Evolutionary conservation across 2,329 filamentous ascomycete species (phyloP).

Genomic region (Rutstroemia sydowiana): DNA sequence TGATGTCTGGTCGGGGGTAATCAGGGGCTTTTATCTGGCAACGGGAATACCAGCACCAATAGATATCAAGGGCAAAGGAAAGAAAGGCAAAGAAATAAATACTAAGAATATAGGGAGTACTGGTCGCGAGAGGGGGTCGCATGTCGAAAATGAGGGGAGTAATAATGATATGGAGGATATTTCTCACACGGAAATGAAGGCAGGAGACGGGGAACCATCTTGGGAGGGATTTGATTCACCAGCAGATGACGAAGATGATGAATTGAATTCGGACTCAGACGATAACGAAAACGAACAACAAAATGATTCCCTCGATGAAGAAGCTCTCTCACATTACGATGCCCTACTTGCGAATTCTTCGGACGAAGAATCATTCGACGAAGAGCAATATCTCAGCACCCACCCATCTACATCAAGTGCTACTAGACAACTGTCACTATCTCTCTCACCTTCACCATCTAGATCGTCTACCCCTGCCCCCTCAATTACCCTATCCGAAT

Average conservation of each 20-base stretch:
- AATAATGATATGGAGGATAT: conserved; percentile 9
- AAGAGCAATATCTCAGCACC: conserved; percentile 17
- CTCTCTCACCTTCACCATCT: conserved; percentile 18
- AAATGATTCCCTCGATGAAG: conserved; percentile 23
- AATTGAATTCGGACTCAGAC: conserved; percentile 1
- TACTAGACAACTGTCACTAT: conserved; percentile 15
- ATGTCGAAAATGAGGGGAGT: background rate
- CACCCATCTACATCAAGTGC: conserved; percentile 7
- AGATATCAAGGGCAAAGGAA: conserved; percentile 15
- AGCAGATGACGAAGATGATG: conserved; percentile 12
- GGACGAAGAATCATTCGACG: conserved; percentile 27
- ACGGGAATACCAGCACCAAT: conserved; percentile 25
- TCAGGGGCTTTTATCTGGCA: conserved; percentile 25
- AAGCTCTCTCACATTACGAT: conserved; percentile 25
- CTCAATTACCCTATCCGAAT: conserved; percentile 3
- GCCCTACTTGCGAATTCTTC: conserved; percentile 26
- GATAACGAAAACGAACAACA: conserved; percentile 11
- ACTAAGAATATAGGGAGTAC: background rate
- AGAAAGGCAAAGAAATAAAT: conserved; percentile 10
- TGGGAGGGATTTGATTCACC: conserved; percentile 20
- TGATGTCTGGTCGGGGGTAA: conserved; percentile 37
- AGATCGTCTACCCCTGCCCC: conserved; percentile 11
- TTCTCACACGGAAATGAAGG: conserved; percentile 3
- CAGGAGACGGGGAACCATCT: conserved; percentile 6
- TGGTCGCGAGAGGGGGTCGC: too few relatives aligned